Base-by-base conservation (phyloP, 2,329 filamentous ascomycete species). In the Nothomitra cinnamomea region DNA sequence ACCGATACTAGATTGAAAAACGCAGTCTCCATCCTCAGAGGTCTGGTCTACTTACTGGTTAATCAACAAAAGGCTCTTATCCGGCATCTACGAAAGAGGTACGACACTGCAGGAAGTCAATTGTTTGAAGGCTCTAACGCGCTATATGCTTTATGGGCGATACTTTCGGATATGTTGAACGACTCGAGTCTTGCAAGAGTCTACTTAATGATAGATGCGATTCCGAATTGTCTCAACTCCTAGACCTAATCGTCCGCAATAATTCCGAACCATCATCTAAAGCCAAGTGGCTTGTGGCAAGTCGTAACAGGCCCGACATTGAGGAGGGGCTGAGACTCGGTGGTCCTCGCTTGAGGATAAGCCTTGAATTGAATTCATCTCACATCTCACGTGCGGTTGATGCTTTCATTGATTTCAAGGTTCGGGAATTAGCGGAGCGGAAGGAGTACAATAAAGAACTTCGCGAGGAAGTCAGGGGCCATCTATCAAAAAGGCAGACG, bases 1-100 rank as follows among this genome's bases (percentile, higher is more conserved):
- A 41, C 56, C 10, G 53, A 61, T 32, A 15, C 53, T 47, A 50
- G 56, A 40, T 54, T 60, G 0, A 61, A 60, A 28, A 59, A 53
- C 5, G 48, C 59, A 2, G 54, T 53, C 47, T 48, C 56, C 1
- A 47, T 61, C 17, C 36, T 60, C 25, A 60, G 57, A 41, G 70
- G 72, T 0, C 61, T 77, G 0, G 62, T 75, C 0, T 72, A 65
- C 43, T 36, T 68, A 7, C 61, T 77, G 0, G 52, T 69, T 1
- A 41, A 54, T 0, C 59, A 69, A 54, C 57, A 69, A 1, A 60
- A 60, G 19, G 56, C 55, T 1, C 62, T 73, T 0, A 53, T 67
- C 1, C 58, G 57, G 1, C 60, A 72, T 56, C 3, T 73, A 0
- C 58, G 56, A 15, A 58, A 61, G 13, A 60, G 61, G 38, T 69